Evolutionary conservation across 2,329 filamentous ascomycete genomes (phyloP).

Genomic region (Dactylellina sp.): DNA sequence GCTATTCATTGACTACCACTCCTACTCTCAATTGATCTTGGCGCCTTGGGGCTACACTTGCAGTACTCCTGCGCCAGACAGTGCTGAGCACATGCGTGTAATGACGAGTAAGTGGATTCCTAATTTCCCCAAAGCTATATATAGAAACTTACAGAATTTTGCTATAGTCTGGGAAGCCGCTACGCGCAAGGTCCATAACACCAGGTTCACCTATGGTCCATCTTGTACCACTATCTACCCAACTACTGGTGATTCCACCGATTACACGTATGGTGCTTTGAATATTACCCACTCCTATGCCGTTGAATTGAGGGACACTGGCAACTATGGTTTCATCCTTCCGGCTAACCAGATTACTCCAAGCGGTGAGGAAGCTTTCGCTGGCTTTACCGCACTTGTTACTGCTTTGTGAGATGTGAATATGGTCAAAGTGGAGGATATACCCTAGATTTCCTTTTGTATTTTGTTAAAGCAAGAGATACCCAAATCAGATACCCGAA

Average conservation of each 20-base stretch:
- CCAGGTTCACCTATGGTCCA: constrained; percentile 64
- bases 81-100: constrained; percentile 64
- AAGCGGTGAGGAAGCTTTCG: constrained; percentile 67
- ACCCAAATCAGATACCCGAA: constrained; percentile 28
- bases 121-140: background rate
- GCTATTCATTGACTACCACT: constrained; percentile 75
- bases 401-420: constrained; percentile 63
- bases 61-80: constrained; percentile 29
- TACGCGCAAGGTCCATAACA: constrained; percentile 70
- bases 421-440: constrained; percentile 6
- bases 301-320: constrained; percentile 68
- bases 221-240: constrained; percentile 74
- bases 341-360: constrained; percentile 67
- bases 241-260: constrained; percentile 66
- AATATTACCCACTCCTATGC: constrained; percentile 67
- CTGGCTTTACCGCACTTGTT: constrained; percentile 62
- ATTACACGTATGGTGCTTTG: constrained; percentile 65
- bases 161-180: constrained; percentile 65
- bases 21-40: constrained; percentile 70
- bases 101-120: constrained; percentile 63
- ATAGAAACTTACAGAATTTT: background rate
- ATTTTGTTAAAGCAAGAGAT: constrained; percentile 31
- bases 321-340: constrained; percentile 67
- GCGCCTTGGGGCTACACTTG: constrained; percentile 49
- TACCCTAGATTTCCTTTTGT: constrained; percentile 38